Evolutionary conservation across 495 filamentous ascomycete genomes (phyloP), one percentile per base, ranked within the genome.

Genomic region (Trichoderma virens): DNA sequence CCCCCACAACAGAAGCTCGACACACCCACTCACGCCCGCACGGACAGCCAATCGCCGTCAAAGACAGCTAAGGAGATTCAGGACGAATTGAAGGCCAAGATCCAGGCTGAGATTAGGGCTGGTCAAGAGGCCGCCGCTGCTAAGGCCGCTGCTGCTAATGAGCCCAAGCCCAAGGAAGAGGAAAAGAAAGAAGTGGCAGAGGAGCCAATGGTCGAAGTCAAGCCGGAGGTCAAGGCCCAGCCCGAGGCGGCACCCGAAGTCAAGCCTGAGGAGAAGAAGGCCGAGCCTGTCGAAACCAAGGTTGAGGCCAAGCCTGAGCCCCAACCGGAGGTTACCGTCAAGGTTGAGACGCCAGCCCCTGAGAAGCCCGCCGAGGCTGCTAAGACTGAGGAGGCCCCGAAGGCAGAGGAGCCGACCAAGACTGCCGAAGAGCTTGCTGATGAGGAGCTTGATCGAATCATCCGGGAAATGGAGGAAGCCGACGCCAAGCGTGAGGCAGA

Each of bases 41-140:
- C 76, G 13, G 82, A 85, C 14, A 83, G 81, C 65, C 63, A 60
- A 25, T 65, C 74, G 45, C 68, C 70, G 14, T 65, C 65, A 28
- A 83, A 83, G 78, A 79, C 77, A 9, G 69, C 73, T 4, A 80
- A 84, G 68, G 76, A 84, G 67, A 75, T 81, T 28, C 76, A 73
- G 14, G 75, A 75, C 23, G 81, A 84, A 65, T 80, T 85, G 65
- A 79, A 71, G 83, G 72, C 79, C 62, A 76, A 79, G 65, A 77
- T 82, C 62, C 79, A 90, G 75, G 82, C 84, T 68, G 86, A 88
- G 35, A 80, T 85, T 43, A 82, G 90, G 63, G 79, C 78, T 65
- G 86, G 85, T 71, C 81, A 6, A 35, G 34, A 35, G 34, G 34
- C 6, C 6, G 34, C 34, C 1, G 34, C 0, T 7, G 34, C 34